Evolutionary conservation across 208 protist genomes (phyloP).

Genomic region (Giardia duodenalis): DNA sequence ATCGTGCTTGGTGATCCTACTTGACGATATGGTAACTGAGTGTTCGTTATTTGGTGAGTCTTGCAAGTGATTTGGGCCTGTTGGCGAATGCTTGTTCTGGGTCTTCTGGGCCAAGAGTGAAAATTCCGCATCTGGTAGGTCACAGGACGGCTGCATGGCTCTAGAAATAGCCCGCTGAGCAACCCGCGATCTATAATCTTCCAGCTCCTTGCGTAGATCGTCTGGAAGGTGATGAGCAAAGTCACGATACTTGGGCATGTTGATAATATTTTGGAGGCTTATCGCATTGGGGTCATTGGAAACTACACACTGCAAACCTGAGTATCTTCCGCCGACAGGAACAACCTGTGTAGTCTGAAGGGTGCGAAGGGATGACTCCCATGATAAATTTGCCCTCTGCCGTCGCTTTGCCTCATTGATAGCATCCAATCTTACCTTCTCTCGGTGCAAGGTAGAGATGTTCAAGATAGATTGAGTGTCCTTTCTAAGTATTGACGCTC

Average conservation of each 20-base stretch:
- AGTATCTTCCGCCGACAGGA: not conserved
- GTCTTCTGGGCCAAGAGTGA: not conserved
- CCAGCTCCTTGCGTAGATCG: not conserved
- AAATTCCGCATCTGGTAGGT: not conserved
- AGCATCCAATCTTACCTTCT: not conserved
- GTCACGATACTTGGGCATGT: not conserved
- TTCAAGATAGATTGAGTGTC: not conserved
- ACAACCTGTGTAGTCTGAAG: not conserved
- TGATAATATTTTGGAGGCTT: not conserved
- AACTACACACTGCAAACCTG: not conserved
- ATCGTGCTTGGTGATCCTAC: not conserved
- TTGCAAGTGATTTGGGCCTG: not conserved
- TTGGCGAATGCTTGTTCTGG: not conserved
- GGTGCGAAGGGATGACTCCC: not conserved
- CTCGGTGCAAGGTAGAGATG: not conserved
- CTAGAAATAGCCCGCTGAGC: not conserved
- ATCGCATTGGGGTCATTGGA: not conserved
- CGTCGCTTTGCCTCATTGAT: not conserved
- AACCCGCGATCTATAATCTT: not conserved
- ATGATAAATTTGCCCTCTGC: not conserved
- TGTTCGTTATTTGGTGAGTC: not conserved
- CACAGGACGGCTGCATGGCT: not conserved
- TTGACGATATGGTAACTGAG: no score
- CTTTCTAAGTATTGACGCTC: not conserved
- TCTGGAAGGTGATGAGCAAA: not conserved